phyloP scores from a whole-genome alignment of 768 basidiomycete genomes.

The Trametes cingulata region DNA sequence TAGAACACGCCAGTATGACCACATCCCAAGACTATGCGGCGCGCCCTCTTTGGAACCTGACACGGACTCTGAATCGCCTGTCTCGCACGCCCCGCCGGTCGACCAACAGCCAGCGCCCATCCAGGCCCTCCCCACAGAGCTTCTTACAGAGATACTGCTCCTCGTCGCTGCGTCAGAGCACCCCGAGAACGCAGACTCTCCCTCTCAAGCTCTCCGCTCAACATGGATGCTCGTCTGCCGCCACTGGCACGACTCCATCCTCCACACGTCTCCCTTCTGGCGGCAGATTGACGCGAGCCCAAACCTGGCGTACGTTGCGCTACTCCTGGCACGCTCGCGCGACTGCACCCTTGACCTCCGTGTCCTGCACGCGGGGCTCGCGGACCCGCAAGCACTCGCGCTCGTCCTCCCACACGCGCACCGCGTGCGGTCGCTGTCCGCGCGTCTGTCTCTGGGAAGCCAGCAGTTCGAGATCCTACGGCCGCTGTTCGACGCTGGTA shows the following conservation, averaged over 20 bases:
- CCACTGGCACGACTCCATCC: not conserved
- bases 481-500: not conserved
- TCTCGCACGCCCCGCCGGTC: too few relatives aligned
- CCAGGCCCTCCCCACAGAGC: too few relatives aligned
- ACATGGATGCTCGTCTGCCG: not conserved
- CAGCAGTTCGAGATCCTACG: not conserved
- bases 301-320: not conserved
- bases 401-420: not conserved
- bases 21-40: too few relatives aligned
- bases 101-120: too few relatives aligned
- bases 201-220: not conserved
- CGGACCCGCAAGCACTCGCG: not conserved
- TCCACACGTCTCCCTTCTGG: not conserved
- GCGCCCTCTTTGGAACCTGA: too few relatives aligned
- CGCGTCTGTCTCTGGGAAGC: not conserved
- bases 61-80: too few relatives aligned
- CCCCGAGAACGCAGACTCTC: not conserved
- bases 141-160: not conserved
- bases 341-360: not conserved
- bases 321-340: not conserved
- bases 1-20: too few relatives aligned
- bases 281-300: not conserved
- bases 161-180: not conserved
- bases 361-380: not conserved
- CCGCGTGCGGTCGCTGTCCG: not conserved